phyloP scores from a whole-genome alignment of 345 rosid genomes.

The Acer yangbiense region DNA sequence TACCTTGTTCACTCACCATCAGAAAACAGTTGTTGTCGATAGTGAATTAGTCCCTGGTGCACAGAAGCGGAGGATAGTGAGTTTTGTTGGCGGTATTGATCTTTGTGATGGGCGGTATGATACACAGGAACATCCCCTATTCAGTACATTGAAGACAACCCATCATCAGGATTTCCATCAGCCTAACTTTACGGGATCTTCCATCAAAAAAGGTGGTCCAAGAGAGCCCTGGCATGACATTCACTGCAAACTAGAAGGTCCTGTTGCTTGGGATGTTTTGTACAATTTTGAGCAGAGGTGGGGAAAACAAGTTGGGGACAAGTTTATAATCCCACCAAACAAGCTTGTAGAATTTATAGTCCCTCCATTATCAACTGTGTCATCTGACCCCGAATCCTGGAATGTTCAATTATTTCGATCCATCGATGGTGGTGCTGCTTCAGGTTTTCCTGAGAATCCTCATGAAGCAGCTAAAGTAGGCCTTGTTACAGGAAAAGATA shows the following conservation, averaged over 20 bases:
- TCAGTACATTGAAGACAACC: conserved; percentile 49
- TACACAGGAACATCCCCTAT: conserved; percentile 68
- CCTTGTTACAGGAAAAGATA: conserved; percentile 56
- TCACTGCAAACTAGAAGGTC: conserved; percentile 87
- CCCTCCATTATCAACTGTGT: conserved; percentile 30
- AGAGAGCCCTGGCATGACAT: conserved; percentile 98
- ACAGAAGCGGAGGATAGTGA: conserved; percentile 53
- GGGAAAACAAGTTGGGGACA: conserved; percentile 52
- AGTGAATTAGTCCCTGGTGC: conserved; percentile 29
- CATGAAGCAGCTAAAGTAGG: conserved; percentile 45
- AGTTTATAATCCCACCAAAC: conserved; percentile 33
- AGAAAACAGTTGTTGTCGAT: conserved; percentile 72
- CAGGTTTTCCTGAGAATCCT: conserved; percentile 42
- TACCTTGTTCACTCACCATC: conserved; percentile 80
- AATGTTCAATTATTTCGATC: conserved; percentile 74
- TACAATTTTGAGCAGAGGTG: conserved; percentile 93
- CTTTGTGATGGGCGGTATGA: conserved; percentile 88
- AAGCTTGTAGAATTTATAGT: conserved; percentile 26
- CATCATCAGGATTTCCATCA: conserved; percentile 80
- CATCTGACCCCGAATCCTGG: conserved; percentile 45
- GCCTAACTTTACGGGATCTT: conserved; percentile 64
- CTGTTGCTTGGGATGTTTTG: conserved; percentile 87
- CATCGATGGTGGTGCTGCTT: conserved; percentile 56
- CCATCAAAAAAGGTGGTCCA: conserved; percentile 79
- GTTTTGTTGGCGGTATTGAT: conserved; percentile 93